phyloP scores from a whole-genome alignment of 257 asterid species.

The Solanum okadae region DNA sequence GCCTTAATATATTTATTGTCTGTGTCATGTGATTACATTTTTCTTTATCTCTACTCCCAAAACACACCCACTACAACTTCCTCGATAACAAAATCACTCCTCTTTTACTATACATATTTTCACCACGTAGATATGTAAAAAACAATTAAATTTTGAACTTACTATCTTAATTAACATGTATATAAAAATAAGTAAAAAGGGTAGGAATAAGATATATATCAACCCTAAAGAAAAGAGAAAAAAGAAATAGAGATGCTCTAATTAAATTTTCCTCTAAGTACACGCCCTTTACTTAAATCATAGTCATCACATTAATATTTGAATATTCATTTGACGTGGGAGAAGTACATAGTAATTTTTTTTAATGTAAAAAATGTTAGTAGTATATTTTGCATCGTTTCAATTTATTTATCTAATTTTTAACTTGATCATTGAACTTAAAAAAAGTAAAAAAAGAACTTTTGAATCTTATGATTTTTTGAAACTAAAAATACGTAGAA shows the following conservation, averaged over 20 bases:
- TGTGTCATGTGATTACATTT: slow-evolving; percentile 33
- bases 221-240: not conserved
- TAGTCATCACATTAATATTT: not conserved
- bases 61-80: slow-evolving; percentile 52
- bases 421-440: no score
- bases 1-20: slow-evolving; percentile 5
- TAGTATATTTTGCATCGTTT: not conserved
- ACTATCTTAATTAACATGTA: not conserved
- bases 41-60: slow-evolving; percentile 55
- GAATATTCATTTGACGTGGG: not conserved
- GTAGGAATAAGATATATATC: no score
- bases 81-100: slow-evolving; percentile 47
- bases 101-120: slow-evolving; percentile 10
- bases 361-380: not conserved
- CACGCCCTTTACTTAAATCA: slow-evolving; percentile 20
- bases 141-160: not conserved
- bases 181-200: not conserved
- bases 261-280: slow-evolving; percentile 31
- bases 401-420: not conserved
- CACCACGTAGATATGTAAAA: slow-evolving; percentile 7
- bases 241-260: slow-evolving; percentile 5
- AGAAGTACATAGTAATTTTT: not conserved
- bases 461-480: no score
- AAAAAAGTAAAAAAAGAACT: no score
- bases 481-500: no score